These are phyloP conservation scores for Hypoxylon sp. DNA, from an alignment of 2,329 filamentous ascomycete species.

Conservation along the genomic window DNA sequence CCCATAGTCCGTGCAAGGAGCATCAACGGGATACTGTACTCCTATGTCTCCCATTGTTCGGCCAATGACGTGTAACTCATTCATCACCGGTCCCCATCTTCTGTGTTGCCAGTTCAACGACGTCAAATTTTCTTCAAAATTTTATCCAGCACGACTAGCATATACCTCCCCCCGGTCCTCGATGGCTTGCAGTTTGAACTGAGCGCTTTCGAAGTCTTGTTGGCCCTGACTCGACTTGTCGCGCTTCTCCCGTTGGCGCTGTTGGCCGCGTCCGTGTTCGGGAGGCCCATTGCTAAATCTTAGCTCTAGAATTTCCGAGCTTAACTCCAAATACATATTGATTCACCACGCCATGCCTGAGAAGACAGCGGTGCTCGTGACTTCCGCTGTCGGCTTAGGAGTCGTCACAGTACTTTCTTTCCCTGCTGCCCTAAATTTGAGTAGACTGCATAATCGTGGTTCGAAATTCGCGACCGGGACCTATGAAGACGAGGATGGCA, in stretches of 20 bases:
- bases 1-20: conserved; percentile 14
- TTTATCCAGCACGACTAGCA: neutral
- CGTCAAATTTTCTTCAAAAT: conserved; percentile 13
- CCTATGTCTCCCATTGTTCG: neutral
- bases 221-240: conserved; percentile 1
- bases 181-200: conserved; percentile 16
- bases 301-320: conserved; percentile 26
- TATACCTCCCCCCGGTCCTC: conserved; percentile 13
- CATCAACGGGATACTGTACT: conserved; percentile 18
- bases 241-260: conserved; percentile 14
- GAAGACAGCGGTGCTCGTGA: conserved; percentile 40
- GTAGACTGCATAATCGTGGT: conserved; percentile 42
- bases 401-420: conserved; percentile 44
- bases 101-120: conserved; percentile 19
- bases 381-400: conserved; percentile 47
- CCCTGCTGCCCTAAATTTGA: conserved; percentile 44
- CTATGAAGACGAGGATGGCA: conserved; percentile 78
- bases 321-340: conserved; percentile 27
- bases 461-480: conserved; percentile 55
- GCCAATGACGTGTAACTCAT: conserved; percentile 33
- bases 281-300: conserved; percentile 9
- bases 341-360: conserved; percentile 41
- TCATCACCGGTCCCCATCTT: conserved; percentile 15
- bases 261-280: conserved; percentile 7
- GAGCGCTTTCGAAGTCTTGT: conserved; percentile 7